These are phyloP conservation scores for Solioccasus polychromus DNA, from an alignment of 768 basidiomycete genomes.

Conservation along the genomic window DNA sequence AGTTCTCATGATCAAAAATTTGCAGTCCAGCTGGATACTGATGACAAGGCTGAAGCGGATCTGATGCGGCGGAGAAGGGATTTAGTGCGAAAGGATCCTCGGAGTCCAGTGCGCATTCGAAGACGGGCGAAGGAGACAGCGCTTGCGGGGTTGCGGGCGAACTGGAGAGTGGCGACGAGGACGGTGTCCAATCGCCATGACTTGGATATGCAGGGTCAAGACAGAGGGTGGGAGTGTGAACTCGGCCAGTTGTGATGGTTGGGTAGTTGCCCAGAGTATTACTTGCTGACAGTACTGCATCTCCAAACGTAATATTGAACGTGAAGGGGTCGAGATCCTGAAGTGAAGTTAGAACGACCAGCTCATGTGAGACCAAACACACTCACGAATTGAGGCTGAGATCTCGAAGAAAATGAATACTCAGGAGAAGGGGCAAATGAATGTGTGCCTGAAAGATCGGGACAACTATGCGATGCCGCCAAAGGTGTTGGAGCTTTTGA, in stretches of 20 bases:
- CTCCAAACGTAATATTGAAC: slow-evolving; percentile 28
- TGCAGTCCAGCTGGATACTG: slow-evolving; percentile 22
- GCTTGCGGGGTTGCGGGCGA: slow-evolving; percentile 42
- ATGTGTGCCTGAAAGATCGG: slow-evolving; percentile 32
- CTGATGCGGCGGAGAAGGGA: slow-evolving; percentile 16
- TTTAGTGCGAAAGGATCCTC: slow-evolving; percentile 19
- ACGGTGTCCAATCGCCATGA: slow-evolving; percentile 39
- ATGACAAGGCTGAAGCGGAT: slow-evolving; percentile 12
- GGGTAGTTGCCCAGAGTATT: slow-evolving; percentile 22
- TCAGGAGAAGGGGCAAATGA: slow-evolving; percentile 33
- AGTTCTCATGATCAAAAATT: slow-evolving; percentile 17
- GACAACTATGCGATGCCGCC: slow-evolving; percentile 21
- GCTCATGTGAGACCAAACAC: neutral
- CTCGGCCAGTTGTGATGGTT: slow-evolving; percentile 17
- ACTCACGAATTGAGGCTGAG: slow-evolving; percentile 52
- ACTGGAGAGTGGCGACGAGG: slow-evolving; percentile 44
- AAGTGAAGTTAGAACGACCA: neutral
- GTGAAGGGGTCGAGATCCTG: slow-evolving; percentile 31
- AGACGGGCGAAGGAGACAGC: slow-evolving; percentile 28
- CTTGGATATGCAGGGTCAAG: slow-evolving; percentile 43
- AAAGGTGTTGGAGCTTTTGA: slow-evolving; percentile 6
- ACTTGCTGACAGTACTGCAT: slow-evolving; percentile 24
- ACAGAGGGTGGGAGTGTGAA: slow-evolving; percentile 34
- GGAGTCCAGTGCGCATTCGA: slow-evolving; percentile 23
- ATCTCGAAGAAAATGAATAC: slow-evolving; percentile 33